A percentile compares a stretch with the other conserved stretches of the same genome.
These are phyloP conservation scores for Boletus rex-veris DNA, from an alignment of 768 basidiomycete genomes.

Conservation along the genomic window DNA sequence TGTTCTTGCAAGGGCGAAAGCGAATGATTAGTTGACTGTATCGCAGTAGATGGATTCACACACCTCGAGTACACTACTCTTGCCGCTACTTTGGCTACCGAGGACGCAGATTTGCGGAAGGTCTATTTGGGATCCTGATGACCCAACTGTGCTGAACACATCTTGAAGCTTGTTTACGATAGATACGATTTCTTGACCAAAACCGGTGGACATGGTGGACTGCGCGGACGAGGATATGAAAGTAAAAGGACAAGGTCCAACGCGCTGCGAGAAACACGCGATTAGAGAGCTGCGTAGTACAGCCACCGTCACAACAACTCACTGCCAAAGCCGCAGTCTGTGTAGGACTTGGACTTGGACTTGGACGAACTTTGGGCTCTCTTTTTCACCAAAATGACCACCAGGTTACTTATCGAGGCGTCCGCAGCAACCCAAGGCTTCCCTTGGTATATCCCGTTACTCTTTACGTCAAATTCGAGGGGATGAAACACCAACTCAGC, in stretches of 20 bases:
- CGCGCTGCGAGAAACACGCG: constrained; percentile 23
- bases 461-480: constrained; percentile 7
- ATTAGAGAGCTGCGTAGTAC: constrained; percentile 17
- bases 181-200: constrained; percentile 78
- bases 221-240: constrained; percentile 14
- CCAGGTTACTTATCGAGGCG: background rate
- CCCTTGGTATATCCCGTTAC: background rate
- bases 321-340: background rate
- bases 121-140: constrained; percentile 76
- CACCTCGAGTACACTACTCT: constrained; percentile 91
- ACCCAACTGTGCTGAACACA: constrained; percentile 82
- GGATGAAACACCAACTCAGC: background rate
- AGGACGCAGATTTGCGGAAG: constrained; percentile 89
- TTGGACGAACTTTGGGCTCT: too few relatives aligned
- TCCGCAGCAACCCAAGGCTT: constrained; percentile 1
- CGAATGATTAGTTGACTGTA: constrained; percentile 5
- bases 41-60: constrained; percentile 15
- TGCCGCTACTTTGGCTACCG: constrained; percentile 89
- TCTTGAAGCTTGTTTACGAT: constrained; percentile 89
- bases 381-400: background rate
- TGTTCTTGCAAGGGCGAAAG: constrained; percentile 57
- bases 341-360: background rate
- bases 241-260: constrained; percentile 8
- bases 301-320: constrained; percentile 20
- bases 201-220: constrained; percentile 48